Evolutionary conservation across 2,329 filamentous ascomycete species (phyloP).

Genomic region (Exophiala dermatitidis): DNA sequence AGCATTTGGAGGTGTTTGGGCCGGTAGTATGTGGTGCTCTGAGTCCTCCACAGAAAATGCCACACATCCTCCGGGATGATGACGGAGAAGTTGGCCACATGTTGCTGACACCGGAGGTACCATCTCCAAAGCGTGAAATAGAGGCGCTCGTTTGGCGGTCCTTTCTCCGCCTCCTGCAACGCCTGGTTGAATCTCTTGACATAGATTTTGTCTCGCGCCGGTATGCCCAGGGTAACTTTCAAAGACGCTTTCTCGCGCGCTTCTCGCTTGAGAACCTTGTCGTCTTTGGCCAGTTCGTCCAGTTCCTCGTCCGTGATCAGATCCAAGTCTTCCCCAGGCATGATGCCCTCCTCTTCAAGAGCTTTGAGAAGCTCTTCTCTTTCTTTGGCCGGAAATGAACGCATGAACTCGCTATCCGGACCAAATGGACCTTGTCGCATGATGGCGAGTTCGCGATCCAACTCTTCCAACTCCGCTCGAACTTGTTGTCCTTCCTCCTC

Average conservation of each 20-base stretch:
- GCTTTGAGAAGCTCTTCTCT: conserved; percentile 37
- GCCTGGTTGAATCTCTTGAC: conserved; percentile 37
- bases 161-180: conserved; percentile 31
- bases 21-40: conserved; percentile 43
- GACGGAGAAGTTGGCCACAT: conserved; percentile 42
- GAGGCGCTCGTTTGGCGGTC: conserved; percentile 30
- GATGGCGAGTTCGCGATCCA: conserved; percentile 37
- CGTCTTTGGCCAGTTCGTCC: conserved; percentile 31
- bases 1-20: conserved; percentile 56
- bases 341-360: conserved; percentile 35
- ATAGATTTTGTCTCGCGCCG: conserved; percentile 34
- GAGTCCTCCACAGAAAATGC: conserved; percentile 60
- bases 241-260: conserved; percentile 13
- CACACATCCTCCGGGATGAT: conserved; percentile 56
- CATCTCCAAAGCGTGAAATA: conserved; percentile 41
- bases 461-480: conserved; percentile 34
- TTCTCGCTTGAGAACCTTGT: conserved; percentile 11
- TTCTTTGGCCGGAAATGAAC: conserved; percentile 36
- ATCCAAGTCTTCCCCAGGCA: conserved; percentile 30
- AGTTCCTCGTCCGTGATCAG: conserved; percentile 37
- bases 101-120: conserved; percentile 45
- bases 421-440: conserved; percentile 39
- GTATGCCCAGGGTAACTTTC: conserved; percentile 32
- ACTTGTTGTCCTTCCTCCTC: conserved; percentile 34
- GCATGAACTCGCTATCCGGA: conserved; percentile 40